Percentiles rank a stretch among this genome's conserved stretches.
Evolutionary conservation across 768 basidiomycete species (phyloP).

Genomic region (Phanerochaete carnosa): DNA sequence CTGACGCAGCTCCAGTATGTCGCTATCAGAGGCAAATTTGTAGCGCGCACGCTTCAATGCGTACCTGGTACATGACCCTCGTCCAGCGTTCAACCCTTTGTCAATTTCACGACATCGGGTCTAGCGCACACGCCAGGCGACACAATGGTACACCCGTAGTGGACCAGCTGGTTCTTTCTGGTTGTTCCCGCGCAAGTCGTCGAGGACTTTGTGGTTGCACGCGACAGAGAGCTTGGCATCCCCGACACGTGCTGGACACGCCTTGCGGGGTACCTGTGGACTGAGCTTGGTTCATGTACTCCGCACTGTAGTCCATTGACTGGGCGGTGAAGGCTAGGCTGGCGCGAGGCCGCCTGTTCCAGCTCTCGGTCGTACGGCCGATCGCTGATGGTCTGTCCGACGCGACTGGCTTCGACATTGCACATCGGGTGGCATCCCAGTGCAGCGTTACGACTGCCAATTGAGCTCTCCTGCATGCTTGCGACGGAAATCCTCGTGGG

Average conservation of each 20-base stretch:
- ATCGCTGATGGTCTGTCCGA: neutral
- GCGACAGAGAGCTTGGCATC: neutral
- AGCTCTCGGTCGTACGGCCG: neutral
- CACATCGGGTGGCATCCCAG: neutral
- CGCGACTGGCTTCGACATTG: neutral
- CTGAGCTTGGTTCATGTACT: neutral
- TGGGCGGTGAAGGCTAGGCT: neutral
- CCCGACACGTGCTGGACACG: neutral
- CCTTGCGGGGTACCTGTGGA: neutral
- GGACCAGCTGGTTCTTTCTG: constrained; percentile 10
- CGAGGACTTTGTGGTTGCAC: neutral
- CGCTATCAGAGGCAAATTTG: constrained; percentile 9
- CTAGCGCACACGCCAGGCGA: constrained; percentile 16
- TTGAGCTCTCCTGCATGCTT: neutral
- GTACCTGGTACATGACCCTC: constrained; percentile 14
- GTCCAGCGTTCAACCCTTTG: constrained; percentile 17
- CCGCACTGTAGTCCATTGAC: neutral
- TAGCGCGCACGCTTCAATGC: constrained; percentile 7
- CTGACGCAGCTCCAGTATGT: constrained; percentile 7
- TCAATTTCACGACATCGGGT: constrained; percentile 17
- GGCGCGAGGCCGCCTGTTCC: neutral
- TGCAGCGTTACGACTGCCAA: neutral
- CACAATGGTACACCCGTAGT: constrained; percentile 11
- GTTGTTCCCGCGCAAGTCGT: neutral
- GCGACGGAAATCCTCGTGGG: neutral